Evolutionary conservation across 371 early-diverging fungal genomes (phyloP).

Genomic region (Rhizomucor pusillus): DNA sequence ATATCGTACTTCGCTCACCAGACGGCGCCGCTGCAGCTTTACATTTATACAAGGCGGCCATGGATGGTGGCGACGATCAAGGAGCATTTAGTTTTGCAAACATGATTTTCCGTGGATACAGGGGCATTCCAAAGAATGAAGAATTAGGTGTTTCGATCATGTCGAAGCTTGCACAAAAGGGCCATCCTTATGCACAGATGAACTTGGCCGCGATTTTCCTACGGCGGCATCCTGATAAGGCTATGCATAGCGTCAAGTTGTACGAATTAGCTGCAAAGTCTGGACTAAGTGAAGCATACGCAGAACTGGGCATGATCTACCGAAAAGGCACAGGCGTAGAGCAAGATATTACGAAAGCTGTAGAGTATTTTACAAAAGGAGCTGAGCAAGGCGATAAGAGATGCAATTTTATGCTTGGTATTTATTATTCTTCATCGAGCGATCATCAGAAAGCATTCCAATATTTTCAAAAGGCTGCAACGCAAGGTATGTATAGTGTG

Average conservation of each 20-base stretch:
- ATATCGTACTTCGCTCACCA: constrained; percentile 14
- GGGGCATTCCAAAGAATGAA: constrained; percentile 34
- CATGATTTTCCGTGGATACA: constrained; percentile 39
- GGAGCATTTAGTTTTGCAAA: constrained; percentile 50
- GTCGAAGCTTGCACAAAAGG: constrained; percentile 42
- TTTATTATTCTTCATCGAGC: constrained; percentile 32
- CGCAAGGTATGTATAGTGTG: constrained; percentile 33
- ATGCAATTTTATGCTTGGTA: constrained; percentile 50
- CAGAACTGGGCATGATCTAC: constrained; percentile 48
- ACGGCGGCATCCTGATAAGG: constrained; percentile 33
- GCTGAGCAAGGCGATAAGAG: constrained; percentile 36
- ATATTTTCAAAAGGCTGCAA: constrained; percentile 46
- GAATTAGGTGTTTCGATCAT: constrained; percentile 31
- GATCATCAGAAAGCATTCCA: constrained; percentile 47
- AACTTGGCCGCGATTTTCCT: constrained; percentile 45
- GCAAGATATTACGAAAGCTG: constrained; percentile 43
- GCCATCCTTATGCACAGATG: constrained; percentile 50
- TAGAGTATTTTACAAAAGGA: constrained; percentile 39
- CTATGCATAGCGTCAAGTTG: constrained; percentile 32
- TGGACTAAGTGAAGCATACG: constrained; percentile 33
- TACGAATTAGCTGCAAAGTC: constrained; percentile 42
- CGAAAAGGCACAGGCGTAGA: constrained; percentile 45
- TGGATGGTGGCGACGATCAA: constrained; percentile 43
- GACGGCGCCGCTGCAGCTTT: constrained; percentile 35
- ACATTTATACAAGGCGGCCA: constrained; percentile 34